Conservation (phyloP, 331 rosid species). For the Cydonia oblonga region DNA sequence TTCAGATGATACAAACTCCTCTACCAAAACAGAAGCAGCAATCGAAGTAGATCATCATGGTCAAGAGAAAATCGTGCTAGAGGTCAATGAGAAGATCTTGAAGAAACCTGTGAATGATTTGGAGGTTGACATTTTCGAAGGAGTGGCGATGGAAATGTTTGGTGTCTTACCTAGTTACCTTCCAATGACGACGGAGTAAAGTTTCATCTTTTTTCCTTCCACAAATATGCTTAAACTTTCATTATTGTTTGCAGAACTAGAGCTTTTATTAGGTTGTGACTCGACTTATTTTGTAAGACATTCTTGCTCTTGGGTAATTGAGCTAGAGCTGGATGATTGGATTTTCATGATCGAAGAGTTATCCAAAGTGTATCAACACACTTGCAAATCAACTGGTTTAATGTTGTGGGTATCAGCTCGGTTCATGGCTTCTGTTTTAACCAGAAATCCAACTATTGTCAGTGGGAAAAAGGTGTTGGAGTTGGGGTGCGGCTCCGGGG, state of each 20-base stretch:
- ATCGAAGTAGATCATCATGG: constrained; percentile 11
- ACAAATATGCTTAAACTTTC: neutral
- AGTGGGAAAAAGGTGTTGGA: constrained; percentile 68
- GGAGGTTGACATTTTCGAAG: constrained; percentile 58
- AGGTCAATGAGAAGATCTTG: constrained; percentile 16
- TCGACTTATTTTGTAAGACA: neutral
- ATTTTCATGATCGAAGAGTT: constrained; percentile 54
- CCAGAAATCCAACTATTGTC: constrained; percentile 55
- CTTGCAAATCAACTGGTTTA: constrained; percentile 85
- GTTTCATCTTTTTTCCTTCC: neutral
- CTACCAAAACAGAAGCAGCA: constrained; percentile 22
- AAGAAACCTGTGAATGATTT: constrained; percentile 19
- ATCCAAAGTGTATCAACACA: constrained; percentile 68
- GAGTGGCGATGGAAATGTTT: constrained; percentile 60
- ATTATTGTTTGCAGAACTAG: neutral
- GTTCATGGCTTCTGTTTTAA: constrained; percentile 68
- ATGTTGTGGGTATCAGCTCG: constrained; percentile 96
- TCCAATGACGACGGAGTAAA: constrained; percentile 41
- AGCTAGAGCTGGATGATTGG: constrained; percentile 45
- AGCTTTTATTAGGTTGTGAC: neutral
- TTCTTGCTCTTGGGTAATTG: constrained; percentile 25
- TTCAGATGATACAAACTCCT: constrained; percentile 31
- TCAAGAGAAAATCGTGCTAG: constrained; percentile 6
- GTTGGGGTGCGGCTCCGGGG: constrained; percentile 81
- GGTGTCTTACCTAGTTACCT: constrained; percentile 51